These are phyloP conservation scores for Inga laurina DNA, from an alignment of 306 rosid species.

Conservation along the genomic window DNA sequence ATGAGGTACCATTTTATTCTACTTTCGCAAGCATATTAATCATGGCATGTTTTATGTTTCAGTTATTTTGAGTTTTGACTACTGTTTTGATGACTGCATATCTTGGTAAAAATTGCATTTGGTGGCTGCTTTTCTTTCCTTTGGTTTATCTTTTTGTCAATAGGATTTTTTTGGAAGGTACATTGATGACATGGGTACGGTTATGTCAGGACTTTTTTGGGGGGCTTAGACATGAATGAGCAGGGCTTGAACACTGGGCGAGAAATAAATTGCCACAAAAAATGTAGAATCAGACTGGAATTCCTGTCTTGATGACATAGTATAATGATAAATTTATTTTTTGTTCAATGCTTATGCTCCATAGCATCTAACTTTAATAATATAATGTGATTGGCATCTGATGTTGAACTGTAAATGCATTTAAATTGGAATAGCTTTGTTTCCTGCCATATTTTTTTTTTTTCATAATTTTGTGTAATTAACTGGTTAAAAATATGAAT, in stretches of 20 bases:
- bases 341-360: not conserved
- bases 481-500: not conserved
- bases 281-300: not conserved
- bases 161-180: not conserved
- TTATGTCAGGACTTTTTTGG: not conserved
- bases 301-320: not conserved
- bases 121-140: not conserved
- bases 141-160: not conserved
- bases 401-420: not conserved
- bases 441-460: not conserved
- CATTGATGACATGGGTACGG: not conserved
- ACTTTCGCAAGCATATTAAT: not conserved
- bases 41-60: not conserved
- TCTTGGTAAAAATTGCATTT: not conserved
- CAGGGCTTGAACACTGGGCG: not conserved
- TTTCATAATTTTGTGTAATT: not conserved
- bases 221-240: not conserved
- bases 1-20: slow-evolving; percentile 53
- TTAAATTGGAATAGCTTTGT: not conserved
- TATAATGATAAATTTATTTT: not conserved
- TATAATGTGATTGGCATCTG: not conserved
- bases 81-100: not conserved
- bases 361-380: not conserved
- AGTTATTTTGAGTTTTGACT: not conserved
- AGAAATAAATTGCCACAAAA: not conserved